A percentile compares a stretch with the other conserved stretches of the same genome.
Conservation (phyloP, 257 asterid genomes). For the Lycium barbarum region DNA sequence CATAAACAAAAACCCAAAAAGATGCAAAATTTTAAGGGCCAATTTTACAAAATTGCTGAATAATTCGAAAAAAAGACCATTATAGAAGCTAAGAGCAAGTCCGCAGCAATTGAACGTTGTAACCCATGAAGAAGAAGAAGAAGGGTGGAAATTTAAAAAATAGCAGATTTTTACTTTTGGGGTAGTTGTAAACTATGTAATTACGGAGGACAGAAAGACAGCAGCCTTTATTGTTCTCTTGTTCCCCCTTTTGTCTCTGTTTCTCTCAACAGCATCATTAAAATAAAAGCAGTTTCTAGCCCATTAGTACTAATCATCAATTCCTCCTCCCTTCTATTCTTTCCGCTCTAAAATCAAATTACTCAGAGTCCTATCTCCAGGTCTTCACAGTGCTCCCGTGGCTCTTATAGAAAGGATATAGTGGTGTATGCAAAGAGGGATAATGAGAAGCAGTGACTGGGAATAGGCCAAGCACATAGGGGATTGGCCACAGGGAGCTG, state of each 20-base stretch:
- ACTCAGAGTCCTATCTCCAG: not conserved
- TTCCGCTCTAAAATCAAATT: not conserved
- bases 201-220: not conserved
- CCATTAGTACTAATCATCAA: not conserved
- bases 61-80: not conserved
- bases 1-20: not conserved
- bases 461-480: not conserved
- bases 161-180: not conserved
- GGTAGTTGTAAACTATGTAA: not conserved
- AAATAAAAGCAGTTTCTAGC: not conserved
- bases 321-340: not conserved
- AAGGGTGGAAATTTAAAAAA: not conserved
- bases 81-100: not conserved
- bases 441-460: not conserved
- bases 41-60: not conserved
- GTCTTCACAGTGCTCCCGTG: not conserved
- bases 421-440: not conserved
- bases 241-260: not conserved
- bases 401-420: conserved; percentile 4
- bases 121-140: not conserved
- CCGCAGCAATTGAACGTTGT: not conserved
- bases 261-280: not conserved
- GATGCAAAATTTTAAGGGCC: not conserved
- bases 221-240: not conserved
- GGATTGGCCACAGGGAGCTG: not conserved